These are phyloP conservation scores for Ambrosiella cleistominuta DNA, from an alignment of 2,329 filamentous ascomycete genomes.

Conservation along the genomic window DNA sequence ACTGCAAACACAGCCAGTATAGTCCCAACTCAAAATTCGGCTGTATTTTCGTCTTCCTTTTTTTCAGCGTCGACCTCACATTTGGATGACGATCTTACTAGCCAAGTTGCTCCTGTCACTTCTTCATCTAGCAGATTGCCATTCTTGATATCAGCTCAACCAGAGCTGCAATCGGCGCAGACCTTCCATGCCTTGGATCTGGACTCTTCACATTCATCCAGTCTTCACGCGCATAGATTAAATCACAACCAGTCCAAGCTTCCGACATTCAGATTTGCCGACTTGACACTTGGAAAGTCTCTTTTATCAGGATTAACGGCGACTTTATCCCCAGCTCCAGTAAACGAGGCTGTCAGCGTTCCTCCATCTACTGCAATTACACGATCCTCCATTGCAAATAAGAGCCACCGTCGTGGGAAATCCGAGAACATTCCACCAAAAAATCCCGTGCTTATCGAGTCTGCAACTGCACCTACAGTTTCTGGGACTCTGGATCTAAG, in stretches of 20 bases:
- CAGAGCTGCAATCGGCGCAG: slow-evolving; percentile 9
- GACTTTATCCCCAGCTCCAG: slow-evolving; percentile 16
- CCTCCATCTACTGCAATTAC: slow-evolving; percentile 26
- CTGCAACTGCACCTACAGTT: slow-evolving; percentile 1
- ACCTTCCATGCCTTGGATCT: slow-evolving; percentile 11
- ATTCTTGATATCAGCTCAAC: slow-evolving; percentile 3
- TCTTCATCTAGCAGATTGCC: slow-evolving; percentile 9
- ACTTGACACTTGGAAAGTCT: slow-evolving; percentile 22
- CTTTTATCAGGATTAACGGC: slow-evolving; percentile 14
- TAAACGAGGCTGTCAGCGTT: slow-evolving; percentile 10
- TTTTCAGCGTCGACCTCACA: slow-evolving; percentile 12
- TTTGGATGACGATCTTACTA: slow-evolving; percentile 10
- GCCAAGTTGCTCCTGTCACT: slow-evolving; percentile 7
- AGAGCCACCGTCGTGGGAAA: slow-evolving; percentile 13
- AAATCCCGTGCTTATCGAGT: slow-evolving; percentile 3
- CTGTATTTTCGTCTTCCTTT: slow-evolving; percentile 11
- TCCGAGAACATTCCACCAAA: slow-evolving; percentile 12
- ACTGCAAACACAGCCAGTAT: slow-evolving; percentile 6
- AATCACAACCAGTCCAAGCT: slow-evolving; percentile 38
- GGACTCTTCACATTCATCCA: slow-evolving; percentile 9
- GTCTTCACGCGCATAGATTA: slow-evolving; percentile 30
- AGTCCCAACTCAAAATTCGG: slow-evolving; percentile 6
- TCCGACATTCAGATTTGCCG: slow-evolving; percentile 36
- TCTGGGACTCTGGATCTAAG: background rate
- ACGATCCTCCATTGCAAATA: slow-evolving; percentile 16